Evolutionary conservation across 495 filamentous ascomycete species (phyloP).

Genomic region (Penicillium lagena): DNA sequence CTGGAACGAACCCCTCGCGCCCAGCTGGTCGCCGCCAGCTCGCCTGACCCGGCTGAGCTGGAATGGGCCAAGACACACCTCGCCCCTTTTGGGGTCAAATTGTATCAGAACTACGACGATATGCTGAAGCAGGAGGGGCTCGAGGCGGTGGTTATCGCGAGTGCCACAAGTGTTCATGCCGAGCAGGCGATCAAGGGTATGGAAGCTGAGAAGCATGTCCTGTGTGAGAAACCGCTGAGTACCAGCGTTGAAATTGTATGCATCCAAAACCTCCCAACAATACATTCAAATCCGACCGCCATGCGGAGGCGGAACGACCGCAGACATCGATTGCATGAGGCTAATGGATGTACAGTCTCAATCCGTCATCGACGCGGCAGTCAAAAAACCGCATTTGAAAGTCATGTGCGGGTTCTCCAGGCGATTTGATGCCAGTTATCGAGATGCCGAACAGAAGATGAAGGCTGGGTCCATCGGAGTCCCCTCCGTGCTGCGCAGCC

Average conservation of each 20-base stretch:
- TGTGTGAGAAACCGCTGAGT: slow-evolving; percentile 51
- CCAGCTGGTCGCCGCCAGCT: slow-evolving; percentile 46
- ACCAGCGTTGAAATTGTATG: slow-evolving; percentile 48
- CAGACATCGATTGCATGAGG: not conserved
- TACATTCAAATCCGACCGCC: not conserved
- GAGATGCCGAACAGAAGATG: slow-evolving; percentile 42
- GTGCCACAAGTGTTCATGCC: slow-evolving; percentile 49
- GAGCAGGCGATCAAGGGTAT: slow-evolving; percentile 53
- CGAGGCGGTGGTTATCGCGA: slow-evolving; percentile 46
- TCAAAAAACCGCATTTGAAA: slow-evolving; percentile 44
- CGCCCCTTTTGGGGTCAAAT: slow-evolving; percentile 37
- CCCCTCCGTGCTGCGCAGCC: slow-evolving; percentile 46
- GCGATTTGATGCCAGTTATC: slow-evolving; percentile 52
- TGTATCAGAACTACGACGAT: slow-evolving; percentile 49
- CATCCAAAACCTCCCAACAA: not conserved
- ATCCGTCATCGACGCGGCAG: slow-evolving; percentile 44
- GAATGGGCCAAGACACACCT: slow-evolving; percentile 45
- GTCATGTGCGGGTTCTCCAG: slow-evolving; percentile 56
- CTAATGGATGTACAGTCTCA: slow-evolving; percentile 32
- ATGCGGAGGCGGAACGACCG: not conserved
- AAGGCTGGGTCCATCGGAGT: slow-evolving; percentile 41
- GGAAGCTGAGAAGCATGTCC: slow-evolving; percentile 43
- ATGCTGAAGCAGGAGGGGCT: slow-evolving; percentile 51
- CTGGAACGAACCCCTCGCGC: slow-evolving; percentile 45
- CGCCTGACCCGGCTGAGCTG: slow-evolving; percentile 42